A percentile compares a stretch with the other conserved stretches of the same genome.
Evolutionary conservation across 306 rosid genomes (phyloP).

Genomic region (Lathyrus oleraceus): DNA sequence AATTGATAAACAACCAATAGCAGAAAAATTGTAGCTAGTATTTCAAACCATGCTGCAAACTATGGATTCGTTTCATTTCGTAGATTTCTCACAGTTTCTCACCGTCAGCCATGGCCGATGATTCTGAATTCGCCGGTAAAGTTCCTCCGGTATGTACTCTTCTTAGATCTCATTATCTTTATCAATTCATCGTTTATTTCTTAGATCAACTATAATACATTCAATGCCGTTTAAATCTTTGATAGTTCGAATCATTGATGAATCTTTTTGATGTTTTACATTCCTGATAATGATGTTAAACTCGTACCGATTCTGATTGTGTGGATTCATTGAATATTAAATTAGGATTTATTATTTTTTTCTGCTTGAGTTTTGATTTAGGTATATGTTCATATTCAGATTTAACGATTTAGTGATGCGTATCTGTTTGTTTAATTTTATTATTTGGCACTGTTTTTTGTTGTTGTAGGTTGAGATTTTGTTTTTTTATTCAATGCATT

Average conservation of each 20-base stretch:
- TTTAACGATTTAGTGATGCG: neutral
- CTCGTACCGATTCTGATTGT: neutral
- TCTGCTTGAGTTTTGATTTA: neutral
- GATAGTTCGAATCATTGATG: conserved; percentile 6
- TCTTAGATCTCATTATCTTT: conserved; percentile 10
- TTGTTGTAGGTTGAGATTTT: neutral
- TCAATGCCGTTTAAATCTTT: neutral
- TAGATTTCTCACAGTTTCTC: neutral
- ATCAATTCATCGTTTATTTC: no score
- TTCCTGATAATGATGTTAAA: neutral
- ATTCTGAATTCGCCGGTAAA: conserved; percentile 15
- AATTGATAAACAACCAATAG: neutral
- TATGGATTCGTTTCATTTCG: neutral
- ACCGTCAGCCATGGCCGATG: conserved; percentile 46
- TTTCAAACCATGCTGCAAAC: neutral
- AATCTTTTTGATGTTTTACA: neutral
- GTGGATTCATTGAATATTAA: neutral
- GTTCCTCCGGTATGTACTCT: conserved; percentile 48
- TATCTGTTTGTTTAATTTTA: neutral
- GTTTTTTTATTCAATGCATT: neutral
- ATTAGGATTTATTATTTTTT: neutral
- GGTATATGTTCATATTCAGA: neutral
- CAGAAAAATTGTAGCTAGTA: neutral
- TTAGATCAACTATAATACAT: no score
- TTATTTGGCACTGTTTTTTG: neutral